Conservation (phyloP, 2,329 filamentous ascomycete species). For the Paecilomyces sp. region DNA sequence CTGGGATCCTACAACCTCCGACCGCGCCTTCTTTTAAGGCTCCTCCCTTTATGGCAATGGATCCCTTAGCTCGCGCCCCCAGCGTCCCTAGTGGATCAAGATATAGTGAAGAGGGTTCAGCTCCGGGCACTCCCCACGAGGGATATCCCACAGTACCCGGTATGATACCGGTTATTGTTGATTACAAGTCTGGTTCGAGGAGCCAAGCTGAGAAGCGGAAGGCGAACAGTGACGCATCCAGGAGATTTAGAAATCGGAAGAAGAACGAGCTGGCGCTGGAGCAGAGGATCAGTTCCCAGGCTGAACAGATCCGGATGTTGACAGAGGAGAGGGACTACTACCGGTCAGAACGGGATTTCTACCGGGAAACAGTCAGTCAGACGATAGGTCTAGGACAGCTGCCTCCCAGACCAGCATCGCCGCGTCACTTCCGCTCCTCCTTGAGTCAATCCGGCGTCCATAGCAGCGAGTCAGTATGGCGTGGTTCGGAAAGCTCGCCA, state of each 20-base stretch:
- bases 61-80: constrained; percentile 17
- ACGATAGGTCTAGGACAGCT: constrained; percentile 18
- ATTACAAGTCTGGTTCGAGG: constrained; percentile 34
- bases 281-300: constrained; percentile 26
- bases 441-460: constrained; percentile 5
- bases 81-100: constrained; percentile 15
- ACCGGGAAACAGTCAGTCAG: constrained; percentile 25
- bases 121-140: background rate
- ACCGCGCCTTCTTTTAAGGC: constrained; percentile 11
- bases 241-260: constrained; percentile 35
- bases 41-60: constrained; percentile 17
- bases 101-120: constrained; percentile 11
- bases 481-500: background rate
- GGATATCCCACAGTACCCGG: constrained; percentile 9
- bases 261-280: constrained; percentile 33
- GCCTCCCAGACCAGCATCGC: constrained; percentile 24
- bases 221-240: constrained; percentile 36
- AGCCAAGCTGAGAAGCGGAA: constrained; percentile 36
- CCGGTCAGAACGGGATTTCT: constrained; percentile 33
- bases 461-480: constrained; percentile 1
- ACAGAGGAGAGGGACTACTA: constrained; percentile 32
- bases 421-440: constrained; percentile 10
- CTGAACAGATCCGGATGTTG: constrained; percentile 26
- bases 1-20: constrained; percentile 11
- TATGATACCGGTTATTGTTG: constrained; percentile 31